Conservation (phyloP, 2,329 filamentous ascomycete genomes). For the Claviceps maximensis region DNA sequence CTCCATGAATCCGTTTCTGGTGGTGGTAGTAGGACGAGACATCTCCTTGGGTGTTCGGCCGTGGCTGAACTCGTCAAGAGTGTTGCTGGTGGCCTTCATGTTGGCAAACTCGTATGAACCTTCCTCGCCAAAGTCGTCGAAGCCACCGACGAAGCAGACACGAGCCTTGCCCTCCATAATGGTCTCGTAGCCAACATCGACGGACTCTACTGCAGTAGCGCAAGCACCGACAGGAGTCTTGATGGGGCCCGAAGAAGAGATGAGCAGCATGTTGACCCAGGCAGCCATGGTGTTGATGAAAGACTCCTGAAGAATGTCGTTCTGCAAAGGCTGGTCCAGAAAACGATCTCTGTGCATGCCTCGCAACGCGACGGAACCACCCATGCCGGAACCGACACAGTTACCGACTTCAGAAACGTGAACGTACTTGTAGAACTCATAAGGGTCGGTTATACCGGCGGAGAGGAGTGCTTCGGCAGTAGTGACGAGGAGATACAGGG, state of each 20-base stretch:
- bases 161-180: slow-evolving; percentile 97
- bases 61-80: slow-evolving; percentile 89
- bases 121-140: slow-evolving; percentile 98
- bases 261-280: slow-evolving; percentile 97
- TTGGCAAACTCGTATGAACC: slow-evolving; percentile 99
- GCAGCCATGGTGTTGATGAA: slow-evolving; percentile 99
- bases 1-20: slow-evolving; percentile 97
- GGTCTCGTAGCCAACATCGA: slow-evolving; percentile 96
- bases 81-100: slow-evolving; percentile 99
- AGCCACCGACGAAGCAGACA: slow-evolving; percentile 94
- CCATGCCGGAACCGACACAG: slow-evolving; percentile 96
- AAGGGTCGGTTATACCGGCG: slow-evolving; percentile 93
- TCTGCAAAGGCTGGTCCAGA: slow-evolving; percentile 93
- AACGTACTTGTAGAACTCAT: slow-evolving; percentile 99
- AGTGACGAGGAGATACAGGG: slow-evolving; percentile 85
- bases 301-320: slow-evolving; percentile 96
- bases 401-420: slow-evolving; percentile 97
- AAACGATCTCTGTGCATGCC: slow-evolving; percentile 98
- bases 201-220: slow-evolving; percentile 90
- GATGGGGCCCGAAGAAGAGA: slow-evolving; percentile 95
- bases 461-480: slow-evolving; percentile 84
- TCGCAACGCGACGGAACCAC: slow-evolving; percentile 79
- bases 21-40: slow-evolving; percentile 95
- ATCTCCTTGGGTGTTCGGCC: slow-evolving; percentile 93
- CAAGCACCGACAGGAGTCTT: slow-evolving; percentile 98